phyloP scores from a whole-genome alignment of 805 yeast species.

The Yarrowia sp. region DNA sequence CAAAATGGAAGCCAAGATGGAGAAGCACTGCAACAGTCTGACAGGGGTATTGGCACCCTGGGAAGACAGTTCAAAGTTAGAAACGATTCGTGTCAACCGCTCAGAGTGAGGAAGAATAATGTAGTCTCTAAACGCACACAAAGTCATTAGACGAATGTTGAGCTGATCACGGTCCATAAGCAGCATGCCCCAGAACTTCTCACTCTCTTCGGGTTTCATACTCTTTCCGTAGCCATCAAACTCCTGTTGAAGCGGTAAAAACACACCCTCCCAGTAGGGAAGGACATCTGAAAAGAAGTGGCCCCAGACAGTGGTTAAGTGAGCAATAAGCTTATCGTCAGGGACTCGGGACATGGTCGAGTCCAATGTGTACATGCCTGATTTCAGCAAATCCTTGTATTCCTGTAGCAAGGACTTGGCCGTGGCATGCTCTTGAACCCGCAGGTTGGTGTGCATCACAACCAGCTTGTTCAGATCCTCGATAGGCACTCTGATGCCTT shows the following conservation, averaged over 20 bases:
- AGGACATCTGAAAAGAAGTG: constrained; percentile 52
- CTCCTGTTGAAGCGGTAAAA: constrained; percentile 57
- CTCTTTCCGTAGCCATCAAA: constrained; percentile 46
- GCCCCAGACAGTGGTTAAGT: constrained; percentile 50
- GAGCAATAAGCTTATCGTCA: constrained; percentile 35
- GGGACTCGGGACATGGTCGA: constrained; percentile 31
- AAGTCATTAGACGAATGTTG: constrained; percentile 35
- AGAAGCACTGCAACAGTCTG: constrained; percentile 58
- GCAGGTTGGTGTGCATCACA: constrained; percentile 41
- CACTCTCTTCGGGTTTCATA: constrained; percentile 39
- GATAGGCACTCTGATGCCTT: constrained; percentile 48
- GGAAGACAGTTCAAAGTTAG: constrained; percentile 28
- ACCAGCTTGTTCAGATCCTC: constrained; percentile 56
- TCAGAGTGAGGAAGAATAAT: constrained; percentile 37
- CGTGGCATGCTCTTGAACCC: constrained; percentile 40
- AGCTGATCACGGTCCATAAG: constrained; percentile 30
- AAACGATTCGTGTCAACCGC: constrained; percentile 30
- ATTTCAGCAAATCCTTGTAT: constrained; percentile 45
- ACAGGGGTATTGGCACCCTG: constrained; percentile 33
- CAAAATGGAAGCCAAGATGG: constrained; percentile 51
- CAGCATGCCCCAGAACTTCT: constrained; percentile 39
- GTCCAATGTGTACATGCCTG: constrained; percentile 40
- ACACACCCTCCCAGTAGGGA: constrained; percentile 57
- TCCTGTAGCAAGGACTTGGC: constrained; percentile 44
- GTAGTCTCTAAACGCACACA: constrained; percentile 40